Evolutionary conservation across 768 basidiomycete species (phyloP).

Genomic region (Kwoniella bestiolae): DNA sequence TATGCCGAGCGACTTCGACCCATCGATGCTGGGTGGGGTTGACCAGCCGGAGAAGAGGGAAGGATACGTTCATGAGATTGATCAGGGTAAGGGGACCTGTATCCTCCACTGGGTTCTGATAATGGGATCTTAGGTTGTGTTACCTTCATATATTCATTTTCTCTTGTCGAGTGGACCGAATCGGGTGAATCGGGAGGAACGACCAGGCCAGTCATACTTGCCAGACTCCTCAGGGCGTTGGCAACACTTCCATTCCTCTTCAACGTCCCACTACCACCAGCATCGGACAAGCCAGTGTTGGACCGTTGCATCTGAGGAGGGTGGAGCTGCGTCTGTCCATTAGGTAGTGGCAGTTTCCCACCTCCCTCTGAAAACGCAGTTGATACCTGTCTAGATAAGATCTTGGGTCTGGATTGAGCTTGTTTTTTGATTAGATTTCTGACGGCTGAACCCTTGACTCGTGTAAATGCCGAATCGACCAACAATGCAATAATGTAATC

Average conservation of each 20-base stretch:
- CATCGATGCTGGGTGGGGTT: neutral
- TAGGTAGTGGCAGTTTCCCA: constrained; percentile 15
- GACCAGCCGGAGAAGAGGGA: constrained; percentile 22
- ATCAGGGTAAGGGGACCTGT: constrained; percentile 47
- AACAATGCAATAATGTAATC: constrained; percentile 92
- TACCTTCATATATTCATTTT: constrained; percentile 1
- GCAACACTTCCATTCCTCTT: constrained; percentile 53
- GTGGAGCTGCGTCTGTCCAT: constrained; percentile 14
- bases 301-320: constrained; percentile 36
- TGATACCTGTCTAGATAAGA: constrained; percentile 23
- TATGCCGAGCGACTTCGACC: constrained; percentile 7
- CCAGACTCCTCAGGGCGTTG: constrained; percentile 49
- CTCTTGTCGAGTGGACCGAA: neutral
- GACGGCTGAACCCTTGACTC: constrained; percentile 71
- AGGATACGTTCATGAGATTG: constrained; percentile 39
- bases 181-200: constrained; percentile 29
- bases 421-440: constrained; percentile 28
- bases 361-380: constrained; percentile 22
- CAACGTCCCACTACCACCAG: constrained; percentile 21
- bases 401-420: constrained; percentile 17
- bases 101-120: constrained; percentile 5
- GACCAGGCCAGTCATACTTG: constrained; percentile 51
- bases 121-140: constrained; percentile 14
- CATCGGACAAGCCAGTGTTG: constrained; percentile 34
- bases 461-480: constrained; percentile 82